Base-by-base conservation (phyloP, 306 rosid genomes). In the Ochetophila trinervis region DNA sequence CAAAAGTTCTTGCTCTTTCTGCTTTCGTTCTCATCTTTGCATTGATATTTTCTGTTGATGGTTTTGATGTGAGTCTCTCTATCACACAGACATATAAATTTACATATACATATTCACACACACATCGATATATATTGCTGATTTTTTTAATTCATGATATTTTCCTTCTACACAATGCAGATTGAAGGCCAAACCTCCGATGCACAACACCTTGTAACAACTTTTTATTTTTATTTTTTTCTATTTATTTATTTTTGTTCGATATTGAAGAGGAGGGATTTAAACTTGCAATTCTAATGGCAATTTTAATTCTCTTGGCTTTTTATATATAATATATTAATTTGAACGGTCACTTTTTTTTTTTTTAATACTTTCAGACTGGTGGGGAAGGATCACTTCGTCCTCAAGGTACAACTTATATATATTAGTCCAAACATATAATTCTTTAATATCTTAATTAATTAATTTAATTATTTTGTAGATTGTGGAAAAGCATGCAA, bases 301-400 rank as follows among this genome's bases (percentile, higher is more conserved):
- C 32, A 27, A 27, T 27, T 27, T 27, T 27, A 27, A 3, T 3
- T 37, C 6, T 37, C 44, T 37, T 4, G 44, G 12, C 45, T 9
- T 2, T 40, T 40, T 9, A 40, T 40, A 40, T 12, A 2, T 40
- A 40, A 6, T 6, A 40, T 27, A 40, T 40, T 6, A 40, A 40
- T 40, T 6, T 12, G 6, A 8, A 40, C 3, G 0, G 45, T 10
- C 15, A 8, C 2, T 6, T 5, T 4, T 36, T 36, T 36, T 5
- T 36, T 40, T 15, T 49, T 63, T 5, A 17, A 34, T 57, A 57
- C 47, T 48, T 50, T 19, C 67, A 65, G 77, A 37, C 50, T 17
- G 77, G 77, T n/a, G 60, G 61, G 27, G 60, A 73, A 65, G 77
- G 77, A 17, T 73, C 77, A 22, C 50, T 72, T 23, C 58, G 32